Conservation (phyloP, 2,329 filamentous ascomycete genomes). For the Sclerotinia borealis region DNA sequence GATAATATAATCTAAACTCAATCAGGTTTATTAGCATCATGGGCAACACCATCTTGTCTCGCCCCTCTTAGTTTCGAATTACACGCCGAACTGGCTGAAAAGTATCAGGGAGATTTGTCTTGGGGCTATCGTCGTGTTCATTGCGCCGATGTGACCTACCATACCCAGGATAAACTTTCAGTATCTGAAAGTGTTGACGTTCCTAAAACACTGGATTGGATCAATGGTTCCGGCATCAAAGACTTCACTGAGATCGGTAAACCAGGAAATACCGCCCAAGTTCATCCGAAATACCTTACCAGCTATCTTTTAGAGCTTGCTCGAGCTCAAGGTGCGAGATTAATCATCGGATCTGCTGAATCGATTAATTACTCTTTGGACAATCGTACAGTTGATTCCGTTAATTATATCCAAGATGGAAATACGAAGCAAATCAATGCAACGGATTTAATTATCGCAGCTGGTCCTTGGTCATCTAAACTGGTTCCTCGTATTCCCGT, state of each 20-base stretch:
- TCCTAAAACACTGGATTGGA: neutral
- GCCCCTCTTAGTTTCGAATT: constrained; percentile 78
- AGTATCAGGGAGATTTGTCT: constrained; percentile 65
- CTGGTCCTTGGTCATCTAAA: constrained; percentile 2
- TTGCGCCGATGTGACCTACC: constrained; percentile 44
- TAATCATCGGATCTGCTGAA: neutral
- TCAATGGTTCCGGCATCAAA: neutral
- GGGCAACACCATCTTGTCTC: constrained; percentile 79
- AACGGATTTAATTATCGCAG: neutral
- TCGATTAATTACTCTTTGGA: neutral
- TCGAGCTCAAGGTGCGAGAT: neutral
- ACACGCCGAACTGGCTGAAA: constrained; percentile 70
- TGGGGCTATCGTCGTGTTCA: constrained; percentile 81
- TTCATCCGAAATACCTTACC: neutral
- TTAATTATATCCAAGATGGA: neutral
- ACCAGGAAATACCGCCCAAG: neutral
- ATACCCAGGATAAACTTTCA: neutral
- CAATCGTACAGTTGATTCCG: neutral
- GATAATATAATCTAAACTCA: neutral
- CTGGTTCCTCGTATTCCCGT: neutral
- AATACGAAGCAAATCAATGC: neutral
- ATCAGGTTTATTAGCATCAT: constrained; percentile 61
- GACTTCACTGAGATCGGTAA: neutral
- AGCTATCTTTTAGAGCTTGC: neutral
- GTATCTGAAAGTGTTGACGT: neutral